Percentiles rank a stretch among this genome's conserved stretches.
Conservation (phyloP, 805 yeast genomes). For the Cyberlindnera amylophila region DNA sequence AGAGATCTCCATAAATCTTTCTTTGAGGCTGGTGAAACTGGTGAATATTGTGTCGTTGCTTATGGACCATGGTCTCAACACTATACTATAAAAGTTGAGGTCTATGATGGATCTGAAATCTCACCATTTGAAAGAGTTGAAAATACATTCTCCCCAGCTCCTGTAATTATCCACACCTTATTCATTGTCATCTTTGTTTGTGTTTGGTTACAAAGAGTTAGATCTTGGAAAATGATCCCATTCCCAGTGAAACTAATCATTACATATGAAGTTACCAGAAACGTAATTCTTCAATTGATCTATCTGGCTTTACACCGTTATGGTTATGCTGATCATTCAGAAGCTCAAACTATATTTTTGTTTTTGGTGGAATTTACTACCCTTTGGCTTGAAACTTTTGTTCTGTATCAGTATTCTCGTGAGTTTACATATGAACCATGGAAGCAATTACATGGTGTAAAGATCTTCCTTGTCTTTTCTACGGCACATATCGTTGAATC, state of each 20-base stretch:
- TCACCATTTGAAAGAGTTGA: no score
- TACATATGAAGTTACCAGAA: background rate
- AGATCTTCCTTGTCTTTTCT: background rate
- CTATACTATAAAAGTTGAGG: background rate
- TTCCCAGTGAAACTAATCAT: background rate
- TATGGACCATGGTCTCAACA: background rate
- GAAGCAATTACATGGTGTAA: background rate
- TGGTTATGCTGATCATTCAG: no score
- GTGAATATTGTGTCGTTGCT: constrained; percentile 1
- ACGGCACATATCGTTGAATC: background rate
- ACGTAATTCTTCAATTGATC: background rate
- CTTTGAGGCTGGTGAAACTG: background rate
- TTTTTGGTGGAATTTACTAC: background rate
- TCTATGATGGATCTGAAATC: background rate
- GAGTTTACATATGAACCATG: background rate
- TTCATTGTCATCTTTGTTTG: no score
- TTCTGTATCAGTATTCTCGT: background rate
- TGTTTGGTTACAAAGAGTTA: no score
- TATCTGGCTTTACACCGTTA: no score
- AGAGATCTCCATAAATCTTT: background rate
- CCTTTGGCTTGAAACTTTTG: background rate
- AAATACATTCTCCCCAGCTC: no score
- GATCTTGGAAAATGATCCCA: background rate
- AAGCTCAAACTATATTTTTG: background rate
- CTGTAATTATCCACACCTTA: no score